Evolutionary conservation across 2,329 filamentous ascomycete genomes (phyloP).

Genomic region (Penicillium sp.): DNA sequence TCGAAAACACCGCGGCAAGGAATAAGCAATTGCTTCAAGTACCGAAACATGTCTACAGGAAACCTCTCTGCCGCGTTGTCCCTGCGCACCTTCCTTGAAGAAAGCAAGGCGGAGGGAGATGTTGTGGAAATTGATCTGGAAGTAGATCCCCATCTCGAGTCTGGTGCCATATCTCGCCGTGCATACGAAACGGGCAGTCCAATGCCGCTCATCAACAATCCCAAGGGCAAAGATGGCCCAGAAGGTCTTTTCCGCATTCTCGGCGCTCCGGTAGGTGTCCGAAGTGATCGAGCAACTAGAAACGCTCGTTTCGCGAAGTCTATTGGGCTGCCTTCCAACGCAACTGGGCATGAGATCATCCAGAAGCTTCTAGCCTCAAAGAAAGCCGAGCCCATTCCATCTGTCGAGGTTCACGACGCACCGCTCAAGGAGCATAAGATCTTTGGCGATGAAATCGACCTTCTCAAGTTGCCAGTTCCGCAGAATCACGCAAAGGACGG

Average conservation of each 20-base stretch:
- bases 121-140: slow-evolving; percentile 15
- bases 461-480: slow-evolving; percentile 7
- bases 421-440: slow-evolving; percentile 19
- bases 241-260: slow-evolving; percentile 14
- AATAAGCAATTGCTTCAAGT: neutral
- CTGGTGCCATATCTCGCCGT: slow-evolving; percentile 14
- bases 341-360: slow-evolving; percentile 17
- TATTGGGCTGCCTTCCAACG: slow-evolving; percentile 15
- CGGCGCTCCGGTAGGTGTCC: slow-evolving; percentile 13
- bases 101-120: slow-evolving; percentile 10
- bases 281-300: neutral
- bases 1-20: neutral
- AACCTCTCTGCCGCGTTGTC: neutral
- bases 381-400: slow-evolving; percentile 12
- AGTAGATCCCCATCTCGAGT: slow-evolving; percentile 14
- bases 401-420: slow-evolving; percentile 13
- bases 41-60: neutral
- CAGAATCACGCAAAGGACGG: slow-evolving; percentile 17
- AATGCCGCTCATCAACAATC: slow-evolving; percentile 12
- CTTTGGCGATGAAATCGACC: slow-evolving; percentile 14
- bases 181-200: slow-evolving; percentile 14
- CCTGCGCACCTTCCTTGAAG: slow-evolving; percentile 3
- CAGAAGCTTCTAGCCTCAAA: slow-evolving; percentile 16
- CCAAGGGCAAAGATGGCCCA: neutral
- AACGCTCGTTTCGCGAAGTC: slow-evolving; percentile 18